phyloP scores from a whole-genome alignment of 306 rosid species.

The Parietaria judaica region DNA sequence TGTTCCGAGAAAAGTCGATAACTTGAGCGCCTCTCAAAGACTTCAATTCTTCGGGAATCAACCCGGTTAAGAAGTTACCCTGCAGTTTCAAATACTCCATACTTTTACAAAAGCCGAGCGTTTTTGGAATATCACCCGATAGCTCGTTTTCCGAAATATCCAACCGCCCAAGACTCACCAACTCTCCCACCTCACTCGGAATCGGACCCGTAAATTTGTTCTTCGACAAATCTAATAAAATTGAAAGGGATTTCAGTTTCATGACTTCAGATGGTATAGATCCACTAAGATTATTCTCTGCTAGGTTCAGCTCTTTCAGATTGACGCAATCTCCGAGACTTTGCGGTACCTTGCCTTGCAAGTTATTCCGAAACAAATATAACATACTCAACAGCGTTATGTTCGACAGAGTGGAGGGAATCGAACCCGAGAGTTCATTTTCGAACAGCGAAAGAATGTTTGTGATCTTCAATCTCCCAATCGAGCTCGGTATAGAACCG shows the following conservation, averaged over 20 bases:
- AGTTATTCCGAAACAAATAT: background rate
- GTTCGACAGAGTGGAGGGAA: constrained; percentile 26
- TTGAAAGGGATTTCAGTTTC: constrained; percentile 14
- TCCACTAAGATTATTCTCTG: constrained; percentile 18
- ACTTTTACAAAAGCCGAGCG: no score
- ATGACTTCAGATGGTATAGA: constrained; percentile 20
- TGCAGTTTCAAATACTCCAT: no score
- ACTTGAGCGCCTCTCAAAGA: constrained; percentile 9
- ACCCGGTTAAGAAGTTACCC: no score
- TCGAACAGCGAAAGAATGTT: background rate
- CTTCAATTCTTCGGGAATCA: constrained; percentile 1
- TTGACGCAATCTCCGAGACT: constrained; percentile 11
- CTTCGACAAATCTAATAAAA: constrained; percentile 11
- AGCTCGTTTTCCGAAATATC: constrained; percentile 19
- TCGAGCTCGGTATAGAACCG: constrained; percentile 19
- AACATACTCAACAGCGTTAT: constrained; percentile 5
- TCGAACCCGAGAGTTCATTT: constrained; percentile 16
- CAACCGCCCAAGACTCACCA: constrained; percentile 9
- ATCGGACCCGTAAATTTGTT: constrained; percentile 24
- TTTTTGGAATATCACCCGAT: constrained; percentile 16
- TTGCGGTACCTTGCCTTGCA: constrained; percentile 19
- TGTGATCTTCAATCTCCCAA: constrained; percentile 6
- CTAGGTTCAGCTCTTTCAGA: constrained; percentile 1
- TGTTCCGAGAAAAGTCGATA: constrained; percentile 27
- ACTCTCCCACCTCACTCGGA: constrained; percentile 12